These are phyloP conservation scores for Aspergillus sp. DNA, from an alignment of 2,329 filamentous ascomycete species.

Conservation along the genomic window DNA sequence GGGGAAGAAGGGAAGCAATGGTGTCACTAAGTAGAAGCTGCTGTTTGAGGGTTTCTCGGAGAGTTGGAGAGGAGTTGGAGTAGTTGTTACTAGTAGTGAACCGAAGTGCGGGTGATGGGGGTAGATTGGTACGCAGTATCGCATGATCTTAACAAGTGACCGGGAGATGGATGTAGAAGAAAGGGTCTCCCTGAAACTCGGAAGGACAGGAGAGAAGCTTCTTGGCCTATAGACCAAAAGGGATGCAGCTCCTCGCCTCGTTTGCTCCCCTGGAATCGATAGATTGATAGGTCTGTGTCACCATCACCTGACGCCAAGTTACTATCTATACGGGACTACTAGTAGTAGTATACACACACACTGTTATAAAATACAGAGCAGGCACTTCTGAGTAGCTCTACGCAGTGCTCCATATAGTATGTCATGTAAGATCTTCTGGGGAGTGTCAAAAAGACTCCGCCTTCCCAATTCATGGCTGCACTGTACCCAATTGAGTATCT, in stretches of 20 bases:
- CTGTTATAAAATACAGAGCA: neutral
- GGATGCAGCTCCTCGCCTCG: neutral
- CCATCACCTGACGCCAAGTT: neutral
- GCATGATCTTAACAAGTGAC: slow-evolving; percentile 5
- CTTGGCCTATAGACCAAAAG: neutral
- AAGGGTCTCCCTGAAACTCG: neutral
- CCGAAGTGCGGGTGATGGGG: neutral
- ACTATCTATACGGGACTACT: neutral
- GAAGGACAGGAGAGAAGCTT: neutral
- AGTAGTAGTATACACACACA: too few relatives aligned
- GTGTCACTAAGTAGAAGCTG: neutral
- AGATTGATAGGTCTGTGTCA: neutral
- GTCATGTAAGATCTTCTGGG: too few relatives aligned
- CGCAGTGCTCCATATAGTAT: too few relatives aligned
- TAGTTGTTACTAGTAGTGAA: neutral
- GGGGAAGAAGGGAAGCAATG: neutral
- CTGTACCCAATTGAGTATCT: too few relatives aligned
- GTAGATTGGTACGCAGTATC: neutral
- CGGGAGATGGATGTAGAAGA: neutral
- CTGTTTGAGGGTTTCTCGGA: neutral
- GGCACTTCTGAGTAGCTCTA: too few relatives aligned
- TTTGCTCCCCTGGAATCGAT: neutral
- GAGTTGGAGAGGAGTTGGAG: neutral
- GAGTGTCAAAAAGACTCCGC: neutral
- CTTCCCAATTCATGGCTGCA: neutral